Conservation (phyloP, 371 early-diverging fungal species). For the Mortierella sp. region DNA sequence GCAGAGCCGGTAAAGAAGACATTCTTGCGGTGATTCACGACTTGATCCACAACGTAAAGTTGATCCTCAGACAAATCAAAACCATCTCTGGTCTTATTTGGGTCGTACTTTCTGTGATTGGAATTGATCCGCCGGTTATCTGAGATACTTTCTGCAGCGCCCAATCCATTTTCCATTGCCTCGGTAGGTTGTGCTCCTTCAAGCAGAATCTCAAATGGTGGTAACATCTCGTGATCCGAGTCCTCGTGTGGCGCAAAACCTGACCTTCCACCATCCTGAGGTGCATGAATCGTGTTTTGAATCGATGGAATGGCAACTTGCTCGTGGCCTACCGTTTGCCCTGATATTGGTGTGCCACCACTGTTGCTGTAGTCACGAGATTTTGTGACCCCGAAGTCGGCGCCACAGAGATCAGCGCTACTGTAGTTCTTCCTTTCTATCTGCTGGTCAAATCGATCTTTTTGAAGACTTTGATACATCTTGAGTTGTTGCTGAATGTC, state of each 20-base stretch:
- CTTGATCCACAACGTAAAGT: slow-evolving; percentile 62
- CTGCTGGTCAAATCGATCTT: background rate
- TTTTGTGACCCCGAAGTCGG: background rate
- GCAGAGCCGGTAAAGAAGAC: slow-evolving; percentile 71
- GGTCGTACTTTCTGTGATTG: background rate
- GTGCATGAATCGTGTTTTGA: background rate
- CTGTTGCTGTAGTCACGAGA: background rate
- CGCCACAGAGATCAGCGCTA: background rate
- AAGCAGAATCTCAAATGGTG: background rate
- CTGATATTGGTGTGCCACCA: background rate
- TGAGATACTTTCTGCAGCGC: background rate
- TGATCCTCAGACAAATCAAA: slow-evolving; percentile 68
- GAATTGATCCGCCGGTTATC: background rate
- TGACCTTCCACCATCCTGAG: background rate
- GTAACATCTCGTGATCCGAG: background rate
- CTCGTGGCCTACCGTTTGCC: background rate
- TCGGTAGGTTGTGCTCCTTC: background rate
- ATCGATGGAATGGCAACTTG: background rate
- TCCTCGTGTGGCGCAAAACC: background rate
- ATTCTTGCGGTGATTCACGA: slow-evolving; percentile 59
- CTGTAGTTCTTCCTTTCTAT: background rate
- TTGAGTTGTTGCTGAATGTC: slow-evolving; percentile 5
- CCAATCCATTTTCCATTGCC: background rate
- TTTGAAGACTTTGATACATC: slow-evolving; percentile 3
- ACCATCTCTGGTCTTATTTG: slow-evolving; percentile 17